Percentiles rank a stretch among this genome's conserved stretches.
Evolutionary conservation across 768 basidiomycete species (phyloP).

Genomic region (Paxillus involutus): DNA sequence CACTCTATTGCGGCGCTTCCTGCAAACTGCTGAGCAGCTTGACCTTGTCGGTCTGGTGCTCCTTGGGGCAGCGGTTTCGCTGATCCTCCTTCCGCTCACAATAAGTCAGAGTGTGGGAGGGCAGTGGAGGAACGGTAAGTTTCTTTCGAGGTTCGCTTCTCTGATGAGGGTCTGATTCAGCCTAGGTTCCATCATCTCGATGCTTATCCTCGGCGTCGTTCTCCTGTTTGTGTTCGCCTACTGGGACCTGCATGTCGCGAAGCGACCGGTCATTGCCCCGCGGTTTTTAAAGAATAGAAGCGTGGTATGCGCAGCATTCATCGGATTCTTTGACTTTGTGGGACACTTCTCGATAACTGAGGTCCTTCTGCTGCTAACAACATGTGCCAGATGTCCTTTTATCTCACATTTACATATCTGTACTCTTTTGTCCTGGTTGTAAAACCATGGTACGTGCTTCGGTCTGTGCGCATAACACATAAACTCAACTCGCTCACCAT

Average conservation of each 20-base stretch:
- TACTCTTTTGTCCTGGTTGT: conserved; percentile 64
- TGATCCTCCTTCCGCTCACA: conserved; percentile 58
- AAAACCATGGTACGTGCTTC: conserved; percentile 41
- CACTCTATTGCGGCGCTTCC: conserved; percentile 5
- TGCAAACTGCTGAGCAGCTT: conserved; percentile 34
- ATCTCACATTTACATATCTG: conserved; percentile 71
- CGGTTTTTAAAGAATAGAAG: conserved; percentile 60
- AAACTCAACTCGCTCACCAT: conserved; percentile 7
- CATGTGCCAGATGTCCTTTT: conserved; percentile 52
- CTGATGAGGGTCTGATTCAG: neutral
- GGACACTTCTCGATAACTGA: neutral
- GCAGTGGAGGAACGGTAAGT: conserved; percentile 48
- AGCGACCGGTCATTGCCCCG: conserved; percentile 57
- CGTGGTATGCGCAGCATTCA: conserved; percentile 55
- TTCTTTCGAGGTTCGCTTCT: neutral
- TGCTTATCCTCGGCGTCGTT: conserved; percentile 48
- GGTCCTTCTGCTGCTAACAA: conserved; percentile 2
- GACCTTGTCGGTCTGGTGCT: conserved; percentile 53
- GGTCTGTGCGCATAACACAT: neutral
- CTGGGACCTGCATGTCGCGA: conserved; percentile 53
- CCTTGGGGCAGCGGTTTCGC: conserved; percentile 46
- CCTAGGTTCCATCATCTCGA: conserved; percentile 49
- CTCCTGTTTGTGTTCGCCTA: conserved; percentile 42
- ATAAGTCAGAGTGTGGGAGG: conserved; percentile 39
- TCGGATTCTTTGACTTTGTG: conserved; percentile 68